Evolutionary conservation across 495 filamentous ascomycete genomes (phyloP).

Genomic region (Aspergillus carlsbadensis): DNA sequence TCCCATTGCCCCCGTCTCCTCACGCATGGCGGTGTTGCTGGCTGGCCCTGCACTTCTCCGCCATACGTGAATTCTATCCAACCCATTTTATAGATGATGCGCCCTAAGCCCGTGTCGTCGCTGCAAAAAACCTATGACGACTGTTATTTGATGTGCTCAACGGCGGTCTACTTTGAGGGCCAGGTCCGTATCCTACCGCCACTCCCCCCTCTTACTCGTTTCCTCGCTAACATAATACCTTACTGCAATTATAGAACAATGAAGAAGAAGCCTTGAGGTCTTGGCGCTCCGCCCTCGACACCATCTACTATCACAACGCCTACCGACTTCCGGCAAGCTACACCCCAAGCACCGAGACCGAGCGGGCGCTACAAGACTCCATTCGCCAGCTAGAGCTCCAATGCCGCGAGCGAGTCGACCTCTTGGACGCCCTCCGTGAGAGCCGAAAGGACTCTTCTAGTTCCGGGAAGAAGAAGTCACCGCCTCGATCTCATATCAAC

Average conservation of each 20-base stretch:
- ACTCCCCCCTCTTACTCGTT: background rate
- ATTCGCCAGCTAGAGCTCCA: slow-evolving; percentile 82
- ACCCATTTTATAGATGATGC: slow-evolving; percentile 60
- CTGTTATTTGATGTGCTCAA: slow-evolving; percentile 89
- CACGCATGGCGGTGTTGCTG: slow-evolving; percentile 21
- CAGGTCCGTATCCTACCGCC: slow-evolving; percentile 54
- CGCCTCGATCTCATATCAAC: slow-evolving; percentile 7
- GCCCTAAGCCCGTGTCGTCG: slow-evolving; percentile 72
- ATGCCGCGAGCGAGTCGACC: slow-evolving; percentile 89
- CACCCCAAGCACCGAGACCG: slow-evolving; percentile 77
- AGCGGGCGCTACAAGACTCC: slow-evolving; percentile 77
- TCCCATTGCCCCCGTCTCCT: slow-evolving; percentile 4
- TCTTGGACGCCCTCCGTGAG: slow-evolving; percentile 76
- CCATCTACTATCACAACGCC: slow-evolving; percentile 85
- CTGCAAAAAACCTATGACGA: slow-evolving; percentile 98
- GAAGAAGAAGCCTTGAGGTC: slow-evolving; percentile 88
- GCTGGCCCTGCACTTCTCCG: slow-evolving; percentile 23
- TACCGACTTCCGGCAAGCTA: slow-evolving; percentile 68
- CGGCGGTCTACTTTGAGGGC: slow-evolving; percentile 91
- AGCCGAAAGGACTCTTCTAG: slow-evolving; percentile 64
- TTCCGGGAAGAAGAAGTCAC: slow-evolving; percentile 25
- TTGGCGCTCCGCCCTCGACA: slow-evolving; percentile 88
- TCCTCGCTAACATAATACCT: background rate
- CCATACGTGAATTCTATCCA: slow-evolving; percentile 1
- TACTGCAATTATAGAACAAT: slow-evolving; percentile 64